Conservation (phyloP, 2,329 filamentous ascomycete genomes). For the Berkeleyomyces rouxiae region DNA sequence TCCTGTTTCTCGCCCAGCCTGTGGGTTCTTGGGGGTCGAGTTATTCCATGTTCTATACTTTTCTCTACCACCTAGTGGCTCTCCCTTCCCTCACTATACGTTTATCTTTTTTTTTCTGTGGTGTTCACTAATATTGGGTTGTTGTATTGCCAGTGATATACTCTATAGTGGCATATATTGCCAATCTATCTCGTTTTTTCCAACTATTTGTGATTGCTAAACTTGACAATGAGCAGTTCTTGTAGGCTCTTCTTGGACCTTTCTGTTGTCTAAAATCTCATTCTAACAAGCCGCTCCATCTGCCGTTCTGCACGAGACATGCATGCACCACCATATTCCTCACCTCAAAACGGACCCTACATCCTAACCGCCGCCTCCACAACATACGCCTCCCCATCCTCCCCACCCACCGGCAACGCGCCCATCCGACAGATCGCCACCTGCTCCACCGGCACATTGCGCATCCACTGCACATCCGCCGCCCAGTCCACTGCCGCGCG, state of each 20-base stretch:
- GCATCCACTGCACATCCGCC: conserved; percentile 53
- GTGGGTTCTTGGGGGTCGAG: too few species aligned
- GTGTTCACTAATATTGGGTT: not conserved
- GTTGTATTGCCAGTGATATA: not conserved
- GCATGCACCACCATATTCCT: not conserved
- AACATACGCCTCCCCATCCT: conserved; percentile 37
- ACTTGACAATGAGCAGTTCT: too few species aligned
- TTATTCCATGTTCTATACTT: too few species aligned
- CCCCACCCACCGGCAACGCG: conserved; percentile 44
- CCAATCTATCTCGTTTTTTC: too few species aligned
- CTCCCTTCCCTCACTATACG: not conserved
- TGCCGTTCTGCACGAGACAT: not conserved
- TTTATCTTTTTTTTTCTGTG: not conserved
- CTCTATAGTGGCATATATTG: not conserved
- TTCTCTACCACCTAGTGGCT: not conserved
- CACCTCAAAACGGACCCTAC: conserved; percentile 15
- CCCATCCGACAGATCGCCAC: conserved; percentile 80
- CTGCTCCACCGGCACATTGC: conserved; percentile 47
- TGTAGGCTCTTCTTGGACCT: too few species aligned
- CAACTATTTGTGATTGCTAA: not conserved
- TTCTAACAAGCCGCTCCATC: too few species aligned
- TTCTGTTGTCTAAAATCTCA: too few species aligned
- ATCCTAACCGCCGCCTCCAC: conserved; percentile 33
- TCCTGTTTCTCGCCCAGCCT: too few species aligned
- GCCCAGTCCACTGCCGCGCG: conserved; percentile 40